Evolutionary conservation across 768 basidiomycete species (phyloP), one percentile per base, ranked within the genome.

Genomic region (Trametes meyenii): DNA sequence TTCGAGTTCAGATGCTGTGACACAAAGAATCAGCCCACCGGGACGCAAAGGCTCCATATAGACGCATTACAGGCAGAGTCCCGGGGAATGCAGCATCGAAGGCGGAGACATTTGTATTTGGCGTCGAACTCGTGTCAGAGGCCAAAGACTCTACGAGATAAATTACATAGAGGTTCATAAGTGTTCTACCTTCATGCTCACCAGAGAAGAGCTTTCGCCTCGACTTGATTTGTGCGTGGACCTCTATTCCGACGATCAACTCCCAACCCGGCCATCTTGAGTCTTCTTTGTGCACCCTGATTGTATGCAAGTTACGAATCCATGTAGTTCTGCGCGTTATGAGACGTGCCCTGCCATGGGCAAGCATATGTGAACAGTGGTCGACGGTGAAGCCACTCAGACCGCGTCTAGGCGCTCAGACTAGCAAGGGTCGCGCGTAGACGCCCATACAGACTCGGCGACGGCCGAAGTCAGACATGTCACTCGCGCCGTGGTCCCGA

Each of bases 51-150:
- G 5, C 12, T 39, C 23, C 6, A 62, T 58, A 33, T 38, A 46
- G 42, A 52, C 46, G 29, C 5, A 77, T 87, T 71, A 96, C 94
- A 33, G 96, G 96, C 36, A 98, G 76, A 5, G 94, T 92, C 50
- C 97, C 96, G 10, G 96, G 96, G 68, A 95, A 89, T 0, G 94
- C 92, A 2, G 95, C 93, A 68, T 98, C 96, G 65, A 90, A 90
- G 1, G 79, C 72, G 1, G 88, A 84, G 19, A 95, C 89, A 65
- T 83, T 82, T 1, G 82, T 85, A 70, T 98, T 98, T 0, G 90
- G 85, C 0, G 71, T 61, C 36, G 86, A 83, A 16, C 83, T 78
- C 2, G 69, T 70, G 51, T 79, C 79, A 17, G 78, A 74, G 0
- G 81, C 81, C 54, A 61, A 68, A 2, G 81, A 68, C 33, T 73